phyloP scores from a whole-genome alignment of 257 asterid genomes.

The Prunella vulgaris region DNA sequence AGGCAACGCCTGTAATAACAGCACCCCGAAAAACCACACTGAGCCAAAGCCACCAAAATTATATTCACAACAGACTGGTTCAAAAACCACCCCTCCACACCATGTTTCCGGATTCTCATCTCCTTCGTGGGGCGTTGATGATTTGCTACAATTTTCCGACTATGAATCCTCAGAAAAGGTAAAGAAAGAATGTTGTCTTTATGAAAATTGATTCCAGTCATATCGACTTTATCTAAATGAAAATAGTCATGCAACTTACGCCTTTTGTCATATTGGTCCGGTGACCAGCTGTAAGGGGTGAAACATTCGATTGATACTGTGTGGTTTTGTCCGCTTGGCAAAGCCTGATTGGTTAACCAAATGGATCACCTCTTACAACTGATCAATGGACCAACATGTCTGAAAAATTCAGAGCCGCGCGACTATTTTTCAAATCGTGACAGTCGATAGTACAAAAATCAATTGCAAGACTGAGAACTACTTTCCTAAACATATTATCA shows the following conservation, averaged over 20 bases:
- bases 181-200: neutral
- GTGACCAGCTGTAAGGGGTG: neutral
- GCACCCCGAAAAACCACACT: slow-evolving; percentile 20
- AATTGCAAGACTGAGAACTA: too few species aligned
- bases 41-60: slow-evolving; percentile 72
- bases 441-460: too few species aligned
- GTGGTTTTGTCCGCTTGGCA: too few species aligned
- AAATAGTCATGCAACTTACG: neutral
- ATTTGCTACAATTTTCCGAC: slow-evolving; percentile 69
- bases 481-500: neutral
- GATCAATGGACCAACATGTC: too few species aligned
- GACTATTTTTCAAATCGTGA: too few species aligned
- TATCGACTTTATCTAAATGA: neutral
- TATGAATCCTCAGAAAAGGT: slow-evolving; percentile 68
- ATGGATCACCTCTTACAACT: neutral
- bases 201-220: neutral
- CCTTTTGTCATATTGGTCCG: neutral
- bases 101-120: slow-evolving; percentile 44
- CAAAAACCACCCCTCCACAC: slow-evolving; percentile 31
- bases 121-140: slow-evolving; percentile 79
- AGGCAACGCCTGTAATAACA: slow-evolving; percentile 47
- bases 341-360: too few species aligned
- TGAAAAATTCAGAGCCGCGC: too few species aligned
- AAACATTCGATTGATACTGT: neutral
- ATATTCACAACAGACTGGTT: slow-evolving; percentile 30